Conservation (phyloP, 2,329 filamentous ascomycete genomes). For the Aspergillus puulaauensis region DNA sequence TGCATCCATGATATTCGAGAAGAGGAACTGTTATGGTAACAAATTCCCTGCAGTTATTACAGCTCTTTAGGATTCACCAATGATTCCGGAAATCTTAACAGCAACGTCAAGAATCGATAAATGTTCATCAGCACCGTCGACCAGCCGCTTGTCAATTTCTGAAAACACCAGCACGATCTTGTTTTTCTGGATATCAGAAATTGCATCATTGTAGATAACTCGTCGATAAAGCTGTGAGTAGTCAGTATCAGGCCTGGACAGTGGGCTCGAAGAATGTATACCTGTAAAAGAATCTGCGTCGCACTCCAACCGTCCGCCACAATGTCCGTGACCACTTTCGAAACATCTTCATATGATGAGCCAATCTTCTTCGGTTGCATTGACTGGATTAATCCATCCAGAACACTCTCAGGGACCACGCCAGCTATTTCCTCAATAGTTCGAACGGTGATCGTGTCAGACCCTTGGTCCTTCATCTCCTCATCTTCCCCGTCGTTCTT, state of each 20-base stretch:
- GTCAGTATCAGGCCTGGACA: constrained; percentile 10
- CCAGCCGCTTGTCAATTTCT: constrained; percentile 87
- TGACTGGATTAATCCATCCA: constrained; percentile 68
- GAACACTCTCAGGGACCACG: constrained; percentile 76
- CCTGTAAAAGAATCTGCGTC: constrained; percentile 79
- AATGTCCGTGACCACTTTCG: constrained; percentile 81
- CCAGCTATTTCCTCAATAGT: constrained; percentile 94
- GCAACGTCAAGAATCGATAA: constrained; percentile 83
- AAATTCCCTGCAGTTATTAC: not conserved
- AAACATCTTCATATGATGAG: constrained; percentile 69
- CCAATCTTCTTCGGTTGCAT: constrained; percentile 70
- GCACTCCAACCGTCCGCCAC: constrained; percentile 98
- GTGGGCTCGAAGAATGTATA: constrained; percentile 37
- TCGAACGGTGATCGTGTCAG: constrained; percentile 65
- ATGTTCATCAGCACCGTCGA: constrained; percentile 95
- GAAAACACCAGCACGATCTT: constrained; percentile 87
- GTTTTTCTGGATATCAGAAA: constrained; percentile 84
- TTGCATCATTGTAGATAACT: constrained; percentile 78
- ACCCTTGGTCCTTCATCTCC: constrained; percentile 58
- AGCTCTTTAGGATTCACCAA: constrained; percentile 40
- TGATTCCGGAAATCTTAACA: constrained; percentile 73
- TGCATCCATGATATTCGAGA: not conserved
- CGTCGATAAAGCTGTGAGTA: constrained; percentile 62
- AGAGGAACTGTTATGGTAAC: not conserved
- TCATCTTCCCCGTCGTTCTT: constrained; percentile 53